These are phyloP conservation scores for Botryotinia narcissicola DNA, from an alignment of 2,329 filamentous ascomycete genomes.

Conservation along the genomic window DNA sequence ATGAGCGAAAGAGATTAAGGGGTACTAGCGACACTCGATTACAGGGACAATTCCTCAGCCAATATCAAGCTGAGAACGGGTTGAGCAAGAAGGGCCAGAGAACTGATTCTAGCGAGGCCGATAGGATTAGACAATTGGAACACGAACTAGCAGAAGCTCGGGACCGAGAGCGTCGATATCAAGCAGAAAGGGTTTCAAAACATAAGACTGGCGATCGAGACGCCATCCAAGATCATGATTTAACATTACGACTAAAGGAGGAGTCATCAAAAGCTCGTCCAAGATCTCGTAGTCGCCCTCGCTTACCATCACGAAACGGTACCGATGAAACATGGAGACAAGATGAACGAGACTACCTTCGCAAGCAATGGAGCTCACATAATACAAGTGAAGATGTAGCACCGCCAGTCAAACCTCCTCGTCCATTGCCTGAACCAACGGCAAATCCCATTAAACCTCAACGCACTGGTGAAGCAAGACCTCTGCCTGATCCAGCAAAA, in stretches of 20 bases:
- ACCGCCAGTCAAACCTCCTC: constrained; percentile 32
- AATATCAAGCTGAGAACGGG: constrained; percentile 74
- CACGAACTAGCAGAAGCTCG: constrained; percentile 65
- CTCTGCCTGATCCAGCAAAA: constrained; percentile 40
- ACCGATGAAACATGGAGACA: constrained; percentile 47
- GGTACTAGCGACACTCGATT: constrained; percentile 64
- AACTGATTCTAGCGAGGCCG: constrained; percentile 51
- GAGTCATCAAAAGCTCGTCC: constrained; percentile 31
- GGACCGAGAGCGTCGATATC: constrained; percentile 63
- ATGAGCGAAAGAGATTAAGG: constrained; percentile 62
- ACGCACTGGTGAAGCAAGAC: constrained; percentile 40
- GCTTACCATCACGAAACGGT: constrained; percentile 31
- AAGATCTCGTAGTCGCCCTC: constrained; percentile 34
- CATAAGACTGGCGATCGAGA: constrained; percentile 29
- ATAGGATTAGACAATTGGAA: constrained; percentile 78
- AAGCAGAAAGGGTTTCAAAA: constrained; percentile 56
- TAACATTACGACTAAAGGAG: constrained; percentile 33
- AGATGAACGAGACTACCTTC: constrained; percentile 53
- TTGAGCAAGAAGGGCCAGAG: constrained; percentile 41
- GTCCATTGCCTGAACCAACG: constrained; percentile 37
- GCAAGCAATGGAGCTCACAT: constrained; percentile 42
- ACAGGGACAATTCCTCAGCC: constrained; percentile 79
- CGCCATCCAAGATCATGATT: constrained; percentile 35
- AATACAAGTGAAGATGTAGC: constrained; percentile 26
- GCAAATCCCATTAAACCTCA: constrained; percentile 32